Evolutionary conservation across 1,284 basidiomycete genomes (phyloP).

Genomic region (Papiliotrema flavescens): DNA sequence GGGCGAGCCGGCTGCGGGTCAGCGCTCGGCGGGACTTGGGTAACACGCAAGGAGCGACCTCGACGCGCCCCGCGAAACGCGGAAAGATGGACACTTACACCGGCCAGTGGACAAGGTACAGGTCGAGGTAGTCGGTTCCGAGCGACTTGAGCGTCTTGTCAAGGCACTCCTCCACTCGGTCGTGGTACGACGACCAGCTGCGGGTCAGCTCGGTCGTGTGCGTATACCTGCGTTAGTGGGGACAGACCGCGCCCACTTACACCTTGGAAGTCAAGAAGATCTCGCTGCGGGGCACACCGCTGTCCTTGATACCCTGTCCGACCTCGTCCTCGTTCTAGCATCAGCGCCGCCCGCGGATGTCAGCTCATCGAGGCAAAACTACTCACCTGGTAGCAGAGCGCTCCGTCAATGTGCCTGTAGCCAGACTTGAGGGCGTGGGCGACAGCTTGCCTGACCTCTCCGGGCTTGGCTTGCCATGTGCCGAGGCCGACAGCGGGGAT

Average conservation of each 20-base stretch:
- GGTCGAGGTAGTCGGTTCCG: conserved; percentile 72
- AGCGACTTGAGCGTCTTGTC: conserved; percentile 70
- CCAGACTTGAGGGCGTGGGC: conserved; percentile 68
- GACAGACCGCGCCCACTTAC: conserved; percentile 56
- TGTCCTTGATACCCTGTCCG: conserved; percentile 71
- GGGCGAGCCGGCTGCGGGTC: conserved; percentile 18
- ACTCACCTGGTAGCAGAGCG: conserved; percentile 55
- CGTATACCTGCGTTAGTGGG: too few relatives aligned
- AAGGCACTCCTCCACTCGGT: conserved; percentile 59
- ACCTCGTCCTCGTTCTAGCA: conserved; percentile 74
- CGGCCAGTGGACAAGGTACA: conserved; percentile 55
- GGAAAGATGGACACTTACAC: conserved; percentile 8
- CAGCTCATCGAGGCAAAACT: conserved; percentile 15
- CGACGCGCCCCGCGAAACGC: not conserved
- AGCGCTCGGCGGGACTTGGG: not conserved
- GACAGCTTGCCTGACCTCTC: conserved; percentile 67
- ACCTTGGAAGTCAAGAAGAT: conserved; percentile 65
- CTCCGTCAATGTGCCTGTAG: conserved; percentile 76
- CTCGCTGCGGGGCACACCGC: conserved; percentile 71
- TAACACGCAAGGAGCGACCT: too few relatives aligned
- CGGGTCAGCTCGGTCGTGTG: conserved; percentile 4
- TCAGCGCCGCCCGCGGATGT: not conserved
- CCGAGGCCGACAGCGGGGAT: conserved; percentile 73
- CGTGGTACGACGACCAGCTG: conserved; percentile 64
- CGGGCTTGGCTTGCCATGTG: conserved; percentile 73